Conservation (phyloP, 768 basidiomycete genomes). For the Tulasnella sp. region DNA sequence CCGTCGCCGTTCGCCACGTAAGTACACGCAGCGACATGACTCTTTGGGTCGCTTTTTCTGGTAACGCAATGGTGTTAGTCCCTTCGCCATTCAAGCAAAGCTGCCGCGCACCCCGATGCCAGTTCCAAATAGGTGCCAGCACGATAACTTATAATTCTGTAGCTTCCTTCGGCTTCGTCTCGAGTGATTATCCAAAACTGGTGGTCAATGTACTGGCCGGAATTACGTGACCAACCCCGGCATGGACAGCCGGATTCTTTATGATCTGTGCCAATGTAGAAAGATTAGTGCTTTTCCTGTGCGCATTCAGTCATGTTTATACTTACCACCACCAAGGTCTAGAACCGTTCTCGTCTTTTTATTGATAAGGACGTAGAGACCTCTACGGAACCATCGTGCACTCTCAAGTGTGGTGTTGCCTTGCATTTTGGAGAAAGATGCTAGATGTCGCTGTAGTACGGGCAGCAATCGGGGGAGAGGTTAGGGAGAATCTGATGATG, state of each 20-base stretch:
- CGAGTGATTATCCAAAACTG: background rate
- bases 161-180: background rate
- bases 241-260: background rate
- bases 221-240: background rate
- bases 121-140: background rate
- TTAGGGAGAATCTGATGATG: too few species aligned
- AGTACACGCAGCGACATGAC: background rate
- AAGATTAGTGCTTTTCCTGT: background rate
- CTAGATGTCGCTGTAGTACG: too few species aligned
- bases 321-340: background rate
- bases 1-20: background rate
- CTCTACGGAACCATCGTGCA: background rate
- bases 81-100: too few species aligned
- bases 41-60: background rate
- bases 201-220: background rate
- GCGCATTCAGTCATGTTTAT: background rate
- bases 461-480: too few species aligned
- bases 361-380: background rate
- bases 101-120: background rate
- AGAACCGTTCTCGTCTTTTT: background rate
- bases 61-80: background rate
- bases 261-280: background rate
- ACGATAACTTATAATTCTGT: background rate
- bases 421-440: too few species aligned
- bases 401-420: too few species aligned